A percentile compares a stretch with the other conserved stretches of the same genome.
These are phyloP conservation scores for Microbotryum scabiosae DNA, from an alignment of 1,284 basidiomycete genomes.

Conservation along the genomic window DNA sequence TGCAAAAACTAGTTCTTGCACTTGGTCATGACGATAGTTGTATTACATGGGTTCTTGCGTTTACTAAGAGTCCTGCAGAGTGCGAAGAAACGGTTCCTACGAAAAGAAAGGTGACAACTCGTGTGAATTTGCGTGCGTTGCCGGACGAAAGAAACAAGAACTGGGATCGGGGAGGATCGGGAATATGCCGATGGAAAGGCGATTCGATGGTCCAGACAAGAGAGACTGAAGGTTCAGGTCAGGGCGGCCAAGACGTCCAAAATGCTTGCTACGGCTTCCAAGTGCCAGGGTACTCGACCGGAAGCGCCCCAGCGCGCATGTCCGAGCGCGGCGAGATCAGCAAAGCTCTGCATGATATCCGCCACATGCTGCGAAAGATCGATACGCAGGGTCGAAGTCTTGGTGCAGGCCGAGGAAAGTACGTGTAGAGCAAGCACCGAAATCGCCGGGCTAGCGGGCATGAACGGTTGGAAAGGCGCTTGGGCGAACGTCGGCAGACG, in stretches of 20 bases:
- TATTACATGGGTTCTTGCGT: no score
- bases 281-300: constrained; percentile 24
- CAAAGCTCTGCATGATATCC: constrained; percentile 28
- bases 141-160: no score
- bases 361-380: constrained; percentile 17
- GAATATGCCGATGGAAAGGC: not conserved
- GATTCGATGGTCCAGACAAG: not conserved
- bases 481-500: constrained; percentile 17
- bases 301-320: constrained; percentile 21
- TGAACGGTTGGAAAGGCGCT: not conserved
- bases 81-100: no score
- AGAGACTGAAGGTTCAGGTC: not conserved
- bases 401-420: constrained; percentile 18
- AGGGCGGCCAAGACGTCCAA: not conserved
- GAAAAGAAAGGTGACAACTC: no score
- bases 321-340: constrained; percentile 25
- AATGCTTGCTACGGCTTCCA: constrained; percentile 16
- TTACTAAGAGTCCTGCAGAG: no score
- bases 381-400: constrained; percentile 19
- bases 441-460: not conserved
- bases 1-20: no score
- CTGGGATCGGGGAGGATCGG: not conserved
- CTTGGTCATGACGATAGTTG: no score
- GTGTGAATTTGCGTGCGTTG: no score
- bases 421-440: constrained; percentile 26